These are phyloP conservation scores for Trametes hirsuta DNA, from an alignment of 1,284 basidiomycete genomes.

Conservation along the genomic window DNA sequence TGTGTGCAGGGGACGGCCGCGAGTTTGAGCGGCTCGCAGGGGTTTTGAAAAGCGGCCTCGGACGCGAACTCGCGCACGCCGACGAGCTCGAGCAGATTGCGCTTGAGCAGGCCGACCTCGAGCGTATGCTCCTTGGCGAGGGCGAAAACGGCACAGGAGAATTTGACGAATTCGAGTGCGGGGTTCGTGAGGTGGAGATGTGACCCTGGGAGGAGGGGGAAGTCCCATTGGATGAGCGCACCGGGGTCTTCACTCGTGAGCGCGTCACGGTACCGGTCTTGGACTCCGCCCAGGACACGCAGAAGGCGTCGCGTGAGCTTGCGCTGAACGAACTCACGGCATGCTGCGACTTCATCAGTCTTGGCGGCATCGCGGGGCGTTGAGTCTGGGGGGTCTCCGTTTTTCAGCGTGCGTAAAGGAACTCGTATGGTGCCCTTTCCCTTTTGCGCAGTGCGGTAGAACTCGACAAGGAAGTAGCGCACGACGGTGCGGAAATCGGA, in stretches of 20 bases:
- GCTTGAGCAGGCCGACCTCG: conserved; percentile 88
- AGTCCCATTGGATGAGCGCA: conserved; percentile 64
- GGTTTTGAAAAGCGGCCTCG: conserved; percentile 88
- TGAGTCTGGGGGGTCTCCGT: conserved; percentile 58
- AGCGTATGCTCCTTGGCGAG: conserved; percentile 80
- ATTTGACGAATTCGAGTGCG: conserved; percentile 90
- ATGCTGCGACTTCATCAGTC: conserved; percentile 69
- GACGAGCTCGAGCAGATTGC: conserved; percentile 89
- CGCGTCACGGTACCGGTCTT: conserved; percentile 67
- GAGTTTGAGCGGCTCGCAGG: conserved; percentile 89
- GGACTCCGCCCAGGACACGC: conserved; percentile 69
- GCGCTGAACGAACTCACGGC: conserved; percentile 77
- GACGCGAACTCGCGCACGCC: conserved; percentile 87
- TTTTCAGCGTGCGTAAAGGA: conserved; percentile 78
- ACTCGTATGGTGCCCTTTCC: conserved; percentile 61
- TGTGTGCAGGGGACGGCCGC: conserved; percentile 89
- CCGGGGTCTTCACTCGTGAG: conserved; percentile 54
- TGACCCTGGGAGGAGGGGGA: conserved; percentile 90
- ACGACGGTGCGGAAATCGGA: conserved; percentile 77
- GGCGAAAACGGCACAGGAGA: conserved; percentile 79
- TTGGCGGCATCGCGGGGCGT: conserved; percentile 72
- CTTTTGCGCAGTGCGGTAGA: conserved; percentile 81
- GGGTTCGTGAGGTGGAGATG: conserved; percentile 79
- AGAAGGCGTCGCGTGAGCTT: conserved; percentile 85
- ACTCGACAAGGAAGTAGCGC: conserved; percentile 85